phyloP scores from a whole-genome alignment of 164 flowering plant genomes.

The Brasenia schreberi region DNA sequence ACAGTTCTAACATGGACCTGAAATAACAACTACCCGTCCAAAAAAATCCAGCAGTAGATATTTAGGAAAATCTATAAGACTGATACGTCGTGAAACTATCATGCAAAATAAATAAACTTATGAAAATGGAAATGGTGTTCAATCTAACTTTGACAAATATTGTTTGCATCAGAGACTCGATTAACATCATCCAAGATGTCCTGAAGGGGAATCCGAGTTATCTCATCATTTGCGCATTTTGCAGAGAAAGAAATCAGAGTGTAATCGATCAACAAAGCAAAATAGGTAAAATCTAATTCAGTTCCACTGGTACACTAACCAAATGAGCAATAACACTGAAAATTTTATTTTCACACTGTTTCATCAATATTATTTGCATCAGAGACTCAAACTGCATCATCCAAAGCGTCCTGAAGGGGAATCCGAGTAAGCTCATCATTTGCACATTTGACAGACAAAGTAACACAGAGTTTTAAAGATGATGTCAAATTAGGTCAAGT shows the following conservation, averaged over 20 bases:
- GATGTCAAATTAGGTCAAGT: not conserved
- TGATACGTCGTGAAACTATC: too few species aligned
- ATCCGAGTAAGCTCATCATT: constrained; percentile 68
- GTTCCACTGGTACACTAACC: too few species aligned
- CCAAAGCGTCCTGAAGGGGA: constrained; percentile 81
- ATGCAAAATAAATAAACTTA: too few species aligned
- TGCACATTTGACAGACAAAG: constrained; percentile 12
- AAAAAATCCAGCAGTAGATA: too few species aligned
- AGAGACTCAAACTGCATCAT: constrained; percentile 61
- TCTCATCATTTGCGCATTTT: constrained; percentile 16
- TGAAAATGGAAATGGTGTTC: too few species aligned
- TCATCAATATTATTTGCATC: constrained; percentile 22
- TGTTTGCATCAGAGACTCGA: constrained; percentile 16
- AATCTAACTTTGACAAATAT: not conserved
- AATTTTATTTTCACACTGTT: not conserved
- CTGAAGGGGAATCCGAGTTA: constrained; percentile 34
- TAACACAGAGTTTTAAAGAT: not conserved
- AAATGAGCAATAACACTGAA: not conserved
- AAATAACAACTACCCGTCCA: too few species aligned
- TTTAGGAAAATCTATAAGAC: too few species aligned
- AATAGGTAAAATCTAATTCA: not conserved
- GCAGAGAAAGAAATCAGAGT: not conserved
- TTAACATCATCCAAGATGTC: constrained; percentile 19
- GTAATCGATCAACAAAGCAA: not conserved
- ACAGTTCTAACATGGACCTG: too few species aligned